Evolutionary conservation across 192 early-diverging fungal genomes (phyloP), one percentile per base, ranked within the genome.

Genomic region (Coemansia sp.): DNA sequence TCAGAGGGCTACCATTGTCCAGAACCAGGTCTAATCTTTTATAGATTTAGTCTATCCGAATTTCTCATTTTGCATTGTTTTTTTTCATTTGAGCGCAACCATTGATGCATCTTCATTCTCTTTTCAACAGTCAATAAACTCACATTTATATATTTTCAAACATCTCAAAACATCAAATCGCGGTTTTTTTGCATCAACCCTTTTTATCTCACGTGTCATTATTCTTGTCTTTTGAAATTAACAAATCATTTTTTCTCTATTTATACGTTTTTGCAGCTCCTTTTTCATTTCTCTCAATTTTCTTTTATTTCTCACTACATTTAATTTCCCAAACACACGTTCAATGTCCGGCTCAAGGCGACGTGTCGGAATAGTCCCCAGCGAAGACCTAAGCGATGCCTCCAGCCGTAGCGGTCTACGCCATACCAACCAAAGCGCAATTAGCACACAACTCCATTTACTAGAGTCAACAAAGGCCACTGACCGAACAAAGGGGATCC

Each of bases 401-500:
- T 17, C 33, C 32, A 35, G 28, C 9, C 61, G 18, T 61, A 39
- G 35, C 15, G 20, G 22, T 28, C 22, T 53, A 17, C 51, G 36
- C 22, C 67, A 34, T 36, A 51, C 62, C 53, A 15, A 53, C 37
- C 32, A 36, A 38, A 66, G 75, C 2, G 65, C 73, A 51, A 72
- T 83, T 48, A 70, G 61, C 51, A 8, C 51, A 17, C 76, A 75
- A 37, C 56, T 83, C 33, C 61, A 39, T 17, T 70, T 78, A n/a
- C 62, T 83, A 14, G 73, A 75, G 51, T 83, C 81, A 18, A 61
- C 66, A 39, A 83, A 83, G 48, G 81, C 81, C 9, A 74, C 68
- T 1, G 81, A 83, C 41, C 73, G 81, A 17, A 64, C 66, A 18
- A 69, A 65, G 18, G 81, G 81, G 0, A 64, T 83, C 18, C 73